Evolutionary conservation across 176 grass and related monocot species (phyloP), one percentile per base, ranked within the genome.

Genomic region (Raddia guianensis): DNA sequence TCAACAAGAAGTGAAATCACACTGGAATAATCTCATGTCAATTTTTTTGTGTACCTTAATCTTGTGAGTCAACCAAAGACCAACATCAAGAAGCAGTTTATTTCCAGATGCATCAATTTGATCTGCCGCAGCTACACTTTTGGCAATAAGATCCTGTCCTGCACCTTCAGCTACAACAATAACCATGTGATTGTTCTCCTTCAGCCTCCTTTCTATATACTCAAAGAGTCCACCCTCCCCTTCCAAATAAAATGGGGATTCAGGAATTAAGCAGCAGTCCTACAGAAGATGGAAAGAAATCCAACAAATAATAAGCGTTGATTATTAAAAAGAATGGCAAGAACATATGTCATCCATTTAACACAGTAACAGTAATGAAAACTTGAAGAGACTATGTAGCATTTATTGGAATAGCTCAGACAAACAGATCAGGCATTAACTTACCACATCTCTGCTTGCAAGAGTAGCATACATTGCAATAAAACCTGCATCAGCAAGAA

Each of bases 381-480:
- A 70, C 15, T 68, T 63, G 8, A 68, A 79, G 15, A 75, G 80
- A 62, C 12, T 76, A 76, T 20, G 48, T 11, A 75, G 68, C 11
- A 35, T 51, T 66, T 40, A 65, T 33, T 45, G 9, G 59, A 83
- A 73, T 66, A 88, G 66, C 45, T 44, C 40, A 46, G 45, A 45
- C 43, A 72, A 18, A 51, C 54, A 57, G 52, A 69, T n/a, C 46
- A 82, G 51, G 13, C 43, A 74, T 20, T 59, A 85, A 80, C 95
- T 95, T 83, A 95, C 95, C 88, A 98, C 95, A 81, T 98, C 95
- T 71, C 95, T 83, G 82, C 95, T 98, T 67, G 95, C 90, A 83
- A 98, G 90, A 73, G 92, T 95, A 87, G 95, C 95, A 89, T 98
- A 95, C 95, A 98, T 91, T n/a, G 95, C 90, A 82, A 98, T 93